These are phyloP conservation scores for Blechomonas ayalai DNA, from an alignment of 208 protist species.

Conservation along the genomic window DNA sequence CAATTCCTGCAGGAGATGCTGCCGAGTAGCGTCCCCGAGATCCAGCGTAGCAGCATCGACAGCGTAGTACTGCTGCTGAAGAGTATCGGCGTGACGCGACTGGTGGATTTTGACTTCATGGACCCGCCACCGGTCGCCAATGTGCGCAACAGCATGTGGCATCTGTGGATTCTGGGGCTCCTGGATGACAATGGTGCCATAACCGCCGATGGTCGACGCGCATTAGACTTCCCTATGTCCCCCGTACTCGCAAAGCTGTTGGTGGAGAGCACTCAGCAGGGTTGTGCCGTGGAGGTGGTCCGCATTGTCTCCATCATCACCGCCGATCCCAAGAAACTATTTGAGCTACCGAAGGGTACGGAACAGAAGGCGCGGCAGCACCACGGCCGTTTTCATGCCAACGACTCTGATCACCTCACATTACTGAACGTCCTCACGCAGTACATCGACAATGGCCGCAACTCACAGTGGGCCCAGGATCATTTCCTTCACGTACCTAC, in stretches of 20 bases:
- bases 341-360: constrained; percentile 88
- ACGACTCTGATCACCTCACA: constrained; percentile 99
- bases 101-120: constrained; percentile 99
- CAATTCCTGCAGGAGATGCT: constrained; percentile 96
- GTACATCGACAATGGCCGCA: constrained; percentile 90
- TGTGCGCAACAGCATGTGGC: constrained; percentile 92
- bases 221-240: constrained; percentile 98
- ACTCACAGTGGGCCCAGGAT: constrained; percentile 92
- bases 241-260: constrained; percentile 96
- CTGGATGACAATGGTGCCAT: constrained; percentile 94
- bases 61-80: constrained; percentile 94
- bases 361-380: constrained; percentile 78
- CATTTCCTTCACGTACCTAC: constrained; percentile 97
- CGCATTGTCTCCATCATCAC: constrained; percentile 97
- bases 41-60: constrained; percentile 97
- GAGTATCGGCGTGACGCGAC: constrained; percentile 92
- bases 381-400: constrained; percentile 94
- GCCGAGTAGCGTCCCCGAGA: constrained; percentile 92
- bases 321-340: constrained; percentile 91
- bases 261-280: constrained; percentile 56
- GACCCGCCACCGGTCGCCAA: constrained; percentile 96
- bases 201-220: constrained; percentile 92
- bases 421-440: constrained; percentile 97
- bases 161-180: constrained; percentile 98
- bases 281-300: constrained; percentile 87